Evolutionary conservation across 148 eudicot genomes (phyloP).

Genomic region (Chenopodium quinoa): DNA sequence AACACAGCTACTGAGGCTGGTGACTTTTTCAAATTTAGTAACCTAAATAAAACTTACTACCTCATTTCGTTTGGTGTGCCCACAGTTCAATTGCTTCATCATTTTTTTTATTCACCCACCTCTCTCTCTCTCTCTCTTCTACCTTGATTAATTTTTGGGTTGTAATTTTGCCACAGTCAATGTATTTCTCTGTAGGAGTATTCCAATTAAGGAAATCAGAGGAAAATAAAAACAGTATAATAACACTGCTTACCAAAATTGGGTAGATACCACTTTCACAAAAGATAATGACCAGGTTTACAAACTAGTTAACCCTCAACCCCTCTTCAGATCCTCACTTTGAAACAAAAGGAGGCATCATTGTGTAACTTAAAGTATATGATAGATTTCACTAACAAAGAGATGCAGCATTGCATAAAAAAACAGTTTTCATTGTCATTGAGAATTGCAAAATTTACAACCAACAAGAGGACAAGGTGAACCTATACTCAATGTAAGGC

Average conservation of each 20-base stretch:
- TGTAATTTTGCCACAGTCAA: not conserved
- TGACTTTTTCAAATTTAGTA: not conserved
- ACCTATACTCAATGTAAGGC: not conserved
- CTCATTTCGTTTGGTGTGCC: not conserved
- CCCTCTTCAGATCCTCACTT: not conserved
- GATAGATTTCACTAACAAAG: not conserved
- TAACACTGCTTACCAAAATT: not conserved
- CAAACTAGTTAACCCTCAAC: not conserved
- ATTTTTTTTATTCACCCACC: too few species aligned
- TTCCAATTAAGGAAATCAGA: not conserved
- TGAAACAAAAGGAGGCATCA: not conserved
- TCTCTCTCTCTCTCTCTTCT: not conserved
- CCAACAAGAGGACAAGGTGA: not conserved
- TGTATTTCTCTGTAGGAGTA: not conserved
- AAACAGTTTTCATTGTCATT: not conserved
- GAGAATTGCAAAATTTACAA: not conserved
- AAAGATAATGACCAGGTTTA: not conserved
- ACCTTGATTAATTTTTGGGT: not conserved
- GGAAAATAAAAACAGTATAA: not conserved
- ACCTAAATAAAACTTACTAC: not conserved
- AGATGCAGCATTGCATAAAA: not conserved
- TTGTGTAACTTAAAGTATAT: not conserved
- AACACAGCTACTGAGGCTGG: not conserved
- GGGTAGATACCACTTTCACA: not conserved
- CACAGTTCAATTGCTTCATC: too few species aligned